Evolutionary conservation across 148 eudicot species (phyloP).

Genomic region (Rhododendron williamsianum): DNA sequence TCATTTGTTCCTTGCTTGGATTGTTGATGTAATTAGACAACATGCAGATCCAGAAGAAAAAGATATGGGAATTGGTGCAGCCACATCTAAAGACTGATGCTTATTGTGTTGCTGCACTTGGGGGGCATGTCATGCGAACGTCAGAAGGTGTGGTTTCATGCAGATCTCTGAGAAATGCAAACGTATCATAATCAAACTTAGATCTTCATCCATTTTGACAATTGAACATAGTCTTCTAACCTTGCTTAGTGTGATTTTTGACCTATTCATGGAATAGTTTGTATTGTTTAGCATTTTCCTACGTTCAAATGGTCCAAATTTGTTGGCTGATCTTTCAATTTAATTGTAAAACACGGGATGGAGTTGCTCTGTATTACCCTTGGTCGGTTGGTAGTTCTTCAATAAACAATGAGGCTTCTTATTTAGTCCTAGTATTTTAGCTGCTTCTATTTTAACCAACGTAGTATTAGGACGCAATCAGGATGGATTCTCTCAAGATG

Average conservation of each 20-base stretch:
- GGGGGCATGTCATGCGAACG: constrained; percentile 57
- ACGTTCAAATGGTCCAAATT: neutral
- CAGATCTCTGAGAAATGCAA: constrained; percentile 65
- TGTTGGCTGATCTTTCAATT: neutral
- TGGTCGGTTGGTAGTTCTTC: neutral
- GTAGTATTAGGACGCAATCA: neutral
- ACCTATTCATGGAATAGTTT: neutral
- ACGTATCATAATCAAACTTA: constrained; percentile 44
- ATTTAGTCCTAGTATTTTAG: neutral
- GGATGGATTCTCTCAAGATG: neutral
- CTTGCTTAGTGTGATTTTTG: neutral
- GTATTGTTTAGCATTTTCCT: neutral
- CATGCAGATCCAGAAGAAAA: constrained; percentile 89
- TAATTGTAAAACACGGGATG: neutral
- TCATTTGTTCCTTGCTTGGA: neutral
- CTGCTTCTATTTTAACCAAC: neutral
- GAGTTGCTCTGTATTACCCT: neutral
- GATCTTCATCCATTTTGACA: constrained; percentile 10
- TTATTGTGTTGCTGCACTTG: constrained; percentile 57
- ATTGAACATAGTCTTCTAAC: neutral
- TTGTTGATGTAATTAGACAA: neutral
- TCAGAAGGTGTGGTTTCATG: constrained; percentile 62
- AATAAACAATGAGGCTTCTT: neutral
- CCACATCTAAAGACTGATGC: constrained; percentile 84
- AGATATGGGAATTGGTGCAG: constrained; percentile 86